Conservation (phyloP, 225 moss, liverwort and hornwort species). For the Lunularia cruciata region DNA sequence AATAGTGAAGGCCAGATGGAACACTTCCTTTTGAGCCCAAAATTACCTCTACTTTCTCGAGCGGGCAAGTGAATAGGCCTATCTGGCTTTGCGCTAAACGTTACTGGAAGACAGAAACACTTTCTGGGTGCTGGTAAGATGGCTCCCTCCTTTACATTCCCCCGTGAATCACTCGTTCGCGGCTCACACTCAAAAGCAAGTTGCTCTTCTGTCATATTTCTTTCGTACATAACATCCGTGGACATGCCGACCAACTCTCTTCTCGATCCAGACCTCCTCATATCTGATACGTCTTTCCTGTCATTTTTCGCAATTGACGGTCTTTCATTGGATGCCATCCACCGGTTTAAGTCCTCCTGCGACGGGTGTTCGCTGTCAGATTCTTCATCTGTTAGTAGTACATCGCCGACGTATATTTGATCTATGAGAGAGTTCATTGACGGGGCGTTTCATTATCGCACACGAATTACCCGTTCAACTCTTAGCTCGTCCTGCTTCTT, state of each 20-base stretch:
- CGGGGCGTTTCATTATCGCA: too few species aligned
- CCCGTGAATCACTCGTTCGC: too few species aligned
- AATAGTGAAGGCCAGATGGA: too few species aligned
- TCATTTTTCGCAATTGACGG: background rate
- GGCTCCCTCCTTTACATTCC: background rate
- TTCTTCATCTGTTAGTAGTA: too few species aligned
- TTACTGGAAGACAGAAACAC: slow-evolving; percentile 17
- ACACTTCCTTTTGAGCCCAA: too few species aligned
- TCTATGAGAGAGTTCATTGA: too few species aligned
- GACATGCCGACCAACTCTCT: background rate
- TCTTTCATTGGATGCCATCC: slow-evolving; percentile 9
- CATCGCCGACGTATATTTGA: too few species aligned
- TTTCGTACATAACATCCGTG: too few species aligned
- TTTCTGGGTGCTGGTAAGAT: slow-evolving; percentile 36
- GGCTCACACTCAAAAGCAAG: background rate
- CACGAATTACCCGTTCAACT: slow-evolving; percentile 2
- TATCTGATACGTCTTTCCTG: background rate
- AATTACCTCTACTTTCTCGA: slow-evolving; percentile 40
- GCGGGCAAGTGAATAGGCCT: slow-evolving; percentile 44
- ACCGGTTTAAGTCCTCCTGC: slow-evolving; percentile 14
- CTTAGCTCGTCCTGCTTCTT: slow-evolving; percentile 36
- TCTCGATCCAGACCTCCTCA: background rate
- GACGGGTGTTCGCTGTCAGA: too few species aligned
- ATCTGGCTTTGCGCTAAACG: slow-evolving; percentile 36
- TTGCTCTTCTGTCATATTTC: too few species aligned